Evolutionary conservation across 2,329 filamentous ascomycete genomes (phyloP), one percentile per base, ranked within the genome.

Genomic region (Xylariomycetidae sp.): DNA sequence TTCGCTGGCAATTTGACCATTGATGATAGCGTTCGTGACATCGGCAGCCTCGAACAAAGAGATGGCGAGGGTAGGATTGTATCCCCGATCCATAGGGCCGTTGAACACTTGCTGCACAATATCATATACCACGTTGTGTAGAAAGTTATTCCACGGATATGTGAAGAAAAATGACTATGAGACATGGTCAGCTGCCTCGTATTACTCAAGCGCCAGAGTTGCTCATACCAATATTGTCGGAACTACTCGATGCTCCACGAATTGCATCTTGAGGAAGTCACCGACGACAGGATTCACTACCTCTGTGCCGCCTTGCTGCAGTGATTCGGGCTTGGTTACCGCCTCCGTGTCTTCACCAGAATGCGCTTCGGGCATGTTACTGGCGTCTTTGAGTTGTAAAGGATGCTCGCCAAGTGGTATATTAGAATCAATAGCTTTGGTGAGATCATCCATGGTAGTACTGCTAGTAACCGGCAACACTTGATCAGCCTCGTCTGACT

Each of bases 101-200:
- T 98, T 98, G 62, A 98, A 97, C 1, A 98, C 92, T 66, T 98
- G 92, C 60, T 98, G 92, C 27, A 98, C 87, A 53, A 98, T 89
- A 59, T 98, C 92, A 57, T 98, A 98, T 30, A 98, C 92, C 27
- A 98, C 92, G 54, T 98, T 98, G 64, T 98, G 92, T 27, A 98
- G 74, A 56, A 98, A 98, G 60, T 98, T 98, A 63, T 98, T 98
- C 92, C 92, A 98, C 1, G 92, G 90, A 54, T 97, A 98, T 39
- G 84, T 80, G 69, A 98, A 98, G 66, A 98, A 98, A 68, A 97
- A 97, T 37, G 88, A 86, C 88, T 94, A 45, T 9, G 37, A 18
- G 19, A 16, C 5, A 27, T 42, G 43, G 38, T 51, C 41, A 51
- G 46, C 33, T 33, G n/a, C n/a, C n/a, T n/a, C n/a, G n/a, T n/a